These are phyloP conservation scores for Fusarium luffae DNA, from an alignment of 2,329 filamentous ascomycete genomes.

Conservation along the genomic window DNA sequence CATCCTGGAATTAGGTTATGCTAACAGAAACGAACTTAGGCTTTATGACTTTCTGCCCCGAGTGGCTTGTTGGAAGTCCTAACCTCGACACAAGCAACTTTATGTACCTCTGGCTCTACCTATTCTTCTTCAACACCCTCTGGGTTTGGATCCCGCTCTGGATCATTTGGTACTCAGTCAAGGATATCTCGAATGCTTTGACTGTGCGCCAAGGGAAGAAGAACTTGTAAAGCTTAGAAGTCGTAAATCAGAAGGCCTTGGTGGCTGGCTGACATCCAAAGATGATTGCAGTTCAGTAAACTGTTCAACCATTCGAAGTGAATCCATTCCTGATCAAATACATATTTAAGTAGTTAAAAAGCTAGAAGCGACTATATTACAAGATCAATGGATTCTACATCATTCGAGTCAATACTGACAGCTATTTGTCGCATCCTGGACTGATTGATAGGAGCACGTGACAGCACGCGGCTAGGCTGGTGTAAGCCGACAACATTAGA, in stretches of 20 bases:
- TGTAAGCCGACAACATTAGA: neutral
- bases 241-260: neutral
- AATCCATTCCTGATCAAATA: neutral
- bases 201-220: constrained; percentile 48
- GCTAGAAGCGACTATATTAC: no score
- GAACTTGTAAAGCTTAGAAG: constrained; percentile 33
- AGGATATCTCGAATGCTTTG: constrained; percentile 67
- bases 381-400: no score
- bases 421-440: neutral
- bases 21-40: constrained; percentile 52
- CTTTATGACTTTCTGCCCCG: constrained; percentile 77
- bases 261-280: neutral
- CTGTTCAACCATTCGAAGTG: neutral
- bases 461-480: neutral
- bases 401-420: neutral
- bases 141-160: constrained; percentile 74
- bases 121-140: constrained; percentile 75
- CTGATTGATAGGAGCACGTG: neutral
- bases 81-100: constrained; percentile 74
- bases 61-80: constrained; percentile 71
- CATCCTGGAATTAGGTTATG: neutral
- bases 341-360: neutral
- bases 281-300: neutral
- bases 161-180: constrained; percentile 64
- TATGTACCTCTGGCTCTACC: constrained; percentile 75